Conservation (phyloP, 2,329 filamentous ascomycete genomes). For the Bertia moriformis region DNA sequence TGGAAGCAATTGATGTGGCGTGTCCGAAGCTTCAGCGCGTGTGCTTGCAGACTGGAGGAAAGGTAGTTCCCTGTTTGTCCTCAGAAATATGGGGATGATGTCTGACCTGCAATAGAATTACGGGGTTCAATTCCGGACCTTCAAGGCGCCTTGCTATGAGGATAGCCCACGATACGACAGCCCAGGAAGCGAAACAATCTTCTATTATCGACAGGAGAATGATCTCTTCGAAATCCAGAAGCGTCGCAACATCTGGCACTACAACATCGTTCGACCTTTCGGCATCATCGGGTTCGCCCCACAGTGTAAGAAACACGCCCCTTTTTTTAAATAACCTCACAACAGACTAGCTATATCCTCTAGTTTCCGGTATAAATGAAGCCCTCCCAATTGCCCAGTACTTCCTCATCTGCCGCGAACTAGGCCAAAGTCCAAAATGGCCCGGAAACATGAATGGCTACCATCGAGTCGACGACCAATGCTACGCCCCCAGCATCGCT, state of each 20-base stretch:
- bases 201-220: conserved; percentile 29
- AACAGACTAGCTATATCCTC: too few species aligned
- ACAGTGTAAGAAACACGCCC: too few species aligned
- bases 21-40: conserved; percentile 3
- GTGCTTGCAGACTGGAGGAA: conserved; percentile 5
- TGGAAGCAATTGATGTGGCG: conserved; percentile 3
- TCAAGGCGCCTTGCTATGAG: conserved; percentile 26
- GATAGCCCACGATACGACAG: conserved; percentile 20
- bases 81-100: too few species aligned
- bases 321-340: too few species aligned
- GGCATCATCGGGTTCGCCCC: conserved; percentile 13
- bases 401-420: conserved; percentile 11
- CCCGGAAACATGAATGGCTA: conserved; percentile 13
- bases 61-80: too few species aligned
- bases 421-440: conserved; percentile 7
- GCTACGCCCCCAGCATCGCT: conserved; percentile 11
- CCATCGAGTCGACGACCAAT: conserved; percentile 11
- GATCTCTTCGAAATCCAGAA: conserved; percentile 12
- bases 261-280: conserved; percentile 13
- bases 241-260: conserved; percentile 8
- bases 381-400: conserved; percentile 12
- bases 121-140: conserved; percentile 26
- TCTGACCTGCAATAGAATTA: conserved; percentile 28
- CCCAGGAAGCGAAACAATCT: conserved; percentile 24
- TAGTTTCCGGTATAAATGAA: conserved; percentile 14